phyloP scores from a whole-genome alignment of 345 rosid species.

The Rhodamnia argentea region DNA sequence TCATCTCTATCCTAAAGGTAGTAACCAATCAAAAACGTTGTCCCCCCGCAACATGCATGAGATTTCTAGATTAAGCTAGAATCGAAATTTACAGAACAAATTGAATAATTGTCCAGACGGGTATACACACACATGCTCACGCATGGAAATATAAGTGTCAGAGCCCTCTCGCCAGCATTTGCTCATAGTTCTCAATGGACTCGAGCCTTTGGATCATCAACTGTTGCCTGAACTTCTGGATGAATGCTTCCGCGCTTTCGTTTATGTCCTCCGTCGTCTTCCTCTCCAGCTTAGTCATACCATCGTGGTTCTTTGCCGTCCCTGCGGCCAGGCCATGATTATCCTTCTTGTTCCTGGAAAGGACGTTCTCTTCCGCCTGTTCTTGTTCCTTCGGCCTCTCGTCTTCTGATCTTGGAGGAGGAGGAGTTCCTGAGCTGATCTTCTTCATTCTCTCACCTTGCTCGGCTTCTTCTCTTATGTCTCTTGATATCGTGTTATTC shows the following conservation, averaged over 20 bases:
- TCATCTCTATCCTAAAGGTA: background rate
- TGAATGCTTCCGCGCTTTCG: conserved; percentile 72
- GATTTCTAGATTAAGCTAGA: background rate
- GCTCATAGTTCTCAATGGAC: conserved; percentile 55
- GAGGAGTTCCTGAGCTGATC: background rate
- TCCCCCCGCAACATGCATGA: background rate
- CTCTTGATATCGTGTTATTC: background rate
- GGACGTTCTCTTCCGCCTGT: background rate
- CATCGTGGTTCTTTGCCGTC: background rate
- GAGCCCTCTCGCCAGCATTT: conserved; percentile 45
- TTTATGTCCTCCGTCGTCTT: conserved; percentile 54
- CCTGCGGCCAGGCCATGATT: background rate
- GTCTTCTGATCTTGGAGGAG: background rate
- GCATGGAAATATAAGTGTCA: background rate
- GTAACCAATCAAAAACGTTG: background rate
- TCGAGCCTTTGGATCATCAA: conserved; percentile 67
- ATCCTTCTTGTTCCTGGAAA: background rate
- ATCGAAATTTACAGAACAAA: background rate
- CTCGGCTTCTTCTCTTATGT: background rate
- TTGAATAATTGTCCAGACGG: background rate
- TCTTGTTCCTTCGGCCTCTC: background rate
- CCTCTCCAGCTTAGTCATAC: conserved; percentile 20
- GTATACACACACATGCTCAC: background rate
- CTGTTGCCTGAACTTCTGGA: conserved; percentile 53
- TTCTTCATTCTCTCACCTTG: background rate